Conservation (phyloP, 331 rosid genomes). For the Malus hybrid region DNA sequence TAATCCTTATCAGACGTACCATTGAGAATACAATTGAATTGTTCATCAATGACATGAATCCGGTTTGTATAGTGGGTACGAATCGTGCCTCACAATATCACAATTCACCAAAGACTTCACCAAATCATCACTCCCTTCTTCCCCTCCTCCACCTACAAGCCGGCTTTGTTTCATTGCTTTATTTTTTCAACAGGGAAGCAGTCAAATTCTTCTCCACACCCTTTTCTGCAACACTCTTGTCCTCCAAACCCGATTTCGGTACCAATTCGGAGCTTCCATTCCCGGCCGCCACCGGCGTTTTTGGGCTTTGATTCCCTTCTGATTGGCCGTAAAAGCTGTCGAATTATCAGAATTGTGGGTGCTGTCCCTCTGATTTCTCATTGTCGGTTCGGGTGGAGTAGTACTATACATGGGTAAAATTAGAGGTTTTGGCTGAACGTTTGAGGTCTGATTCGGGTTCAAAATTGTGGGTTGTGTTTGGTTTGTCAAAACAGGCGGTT, state of each 20-base stretch:
- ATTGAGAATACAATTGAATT: conserved; percentile 66
- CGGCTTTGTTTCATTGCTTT: conserved; percentile 25
- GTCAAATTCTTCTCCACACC: conserved; percentile 28
- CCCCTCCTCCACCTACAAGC: conserved; percentile 24
- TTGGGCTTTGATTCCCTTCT: conserved; percentile 10
- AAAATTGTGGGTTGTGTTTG: conserved; percentile 24
- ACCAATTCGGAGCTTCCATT: conserved; percentile 18
- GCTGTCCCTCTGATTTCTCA: conserved; percentile 23
- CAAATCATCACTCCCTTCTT: conserved; percentile 18
- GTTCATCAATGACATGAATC: conserved; percentile 84
- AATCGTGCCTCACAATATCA: conserved; percentile 71
- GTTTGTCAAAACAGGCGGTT: conserved; percentile 9
- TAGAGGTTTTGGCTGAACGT: neutral
- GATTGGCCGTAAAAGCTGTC: conserved; percentile 25
- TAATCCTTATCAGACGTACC: conserved; percentile 73
- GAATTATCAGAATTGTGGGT: conserved; percentile 11
- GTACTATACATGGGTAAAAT: neutral
- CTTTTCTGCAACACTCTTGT: conserved; percentile 6
- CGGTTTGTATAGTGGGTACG: conserved; percentile 60
- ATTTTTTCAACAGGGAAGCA: conserved; percentile 34
- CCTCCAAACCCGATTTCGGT: conserved; percentile 7
- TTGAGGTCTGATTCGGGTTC: conserved; percentile 20
- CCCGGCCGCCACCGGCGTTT: conserved; percentile 12
- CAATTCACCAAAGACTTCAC: conserved; percentile 58
- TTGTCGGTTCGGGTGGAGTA: conserved; percentile 17